These are phyloP conservation scores for Pistacia integerrima DNA, from an alignment of 345 rosid genomes.

Conservation along the genomic window DNA sequence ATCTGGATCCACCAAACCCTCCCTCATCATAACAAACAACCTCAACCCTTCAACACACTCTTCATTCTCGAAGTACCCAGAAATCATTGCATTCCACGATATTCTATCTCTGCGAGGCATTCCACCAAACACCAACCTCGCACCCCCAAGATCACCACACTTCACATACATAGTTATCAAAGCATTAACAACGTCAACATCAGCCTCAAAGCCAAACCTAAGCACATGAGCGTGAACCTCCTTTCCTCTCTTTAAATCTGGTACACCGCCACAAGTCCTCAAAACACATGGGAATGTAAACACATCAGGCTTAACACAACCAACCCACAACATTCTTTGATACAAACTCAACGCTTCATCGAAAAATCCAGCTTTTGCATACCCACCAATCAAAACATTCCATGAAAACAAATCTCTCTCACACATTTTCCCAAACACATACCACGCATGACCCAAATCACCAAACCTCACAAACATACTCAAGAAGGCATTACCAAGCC, in stretches of 20 bases:
- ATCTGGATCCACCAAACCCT: slow-evolving; percentile 69
- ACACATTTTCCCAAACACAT: slow-evolving; percentile 81
- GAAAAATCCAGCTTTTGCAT: slow-evolving; percentile 76
- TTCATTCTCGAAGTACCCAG: slow-evolving; percentile 80
- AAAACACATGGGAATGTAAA: slow-evolving; percentile 90
- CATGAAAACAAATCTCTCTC: slow-evolving; percentile 89
- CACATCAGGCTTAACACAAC: slow-evolving; percentile 72
- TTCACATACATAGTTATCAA: slow-evolving; percentile 87
- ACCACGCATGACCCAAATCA: slow-evolving; percentile 76
- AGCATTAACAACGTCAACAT: slow-evolving; percentile 81
- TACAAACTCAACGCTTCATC: slow-evolving; percentile 89
- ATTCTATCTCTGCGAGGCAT: slow-evolving; percentile 78
- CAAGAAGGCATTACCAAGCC: slow-evolving; percentile 75
- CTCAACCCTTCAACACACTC: slow-evolving; percentile 63
- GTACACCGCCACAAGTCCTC: slow-evolving; percentile 86
- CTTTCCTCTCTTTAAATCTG: slow-evolving; percentile 63
- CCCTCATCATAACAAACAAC: slow-evolving; percentile 70
- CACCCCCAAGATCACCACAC: slow-evolving; percentile 56
- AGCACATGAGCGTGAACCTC: slow-evolving; percentile 87
- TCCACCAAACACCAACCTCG: slow-evolving; percentile 64
- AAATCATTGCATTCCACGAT: slow-evolving; percentile 94
- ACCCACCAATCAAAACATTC: slow-evolving; percentile 89
- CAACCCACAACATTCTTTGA: slow-evolving; percentile 87
- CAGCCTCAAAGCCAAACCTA: slow-evolving; percentile 67
- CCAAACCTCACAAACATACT: slow-evolving; percentile 89